Evolutionary conservation across 176 grass and related monocot genomes (phyloP), one percentile per base, ranked within the genome.

Genomic region (Saccharum spontaneum): DNA sequence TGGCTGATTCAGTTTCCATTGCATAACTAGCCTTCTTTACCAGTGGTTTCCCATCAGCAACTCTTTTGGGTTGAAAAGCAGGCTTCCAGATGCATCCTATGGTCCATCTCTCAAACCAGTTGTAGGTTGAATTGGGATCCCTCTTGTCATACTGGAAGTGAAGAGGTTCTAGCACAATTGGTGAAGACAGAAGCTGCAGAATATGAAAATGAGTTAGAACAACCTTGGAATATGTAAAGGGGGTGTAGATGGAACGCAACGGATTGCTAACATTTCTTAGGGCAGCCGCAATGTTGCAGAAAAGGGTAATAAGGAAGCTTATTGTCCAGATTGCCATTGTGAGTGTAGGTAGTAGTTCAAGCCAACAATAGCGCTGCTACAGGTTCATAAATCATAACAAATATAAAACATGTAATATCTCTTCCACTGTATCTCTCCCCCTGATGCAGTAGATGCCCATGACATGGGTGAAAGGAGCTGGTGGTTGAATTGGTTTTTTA

Each of bases 21-120:
- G 89, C 78, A 79, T 93, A 93, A 73, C 85, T 91, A 38, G 82
- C 71, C 78, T 79, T 94, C 63, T 72, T 91, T 82, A 40, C 77
- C 41, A 75, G 86, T 72, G 69, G 77, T 80, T 90, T 98, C 70
- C 78, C 79, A 88, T 94, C 91, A 43, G 75, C 54, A 82, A 81
- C 63, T 89, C 84, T 87, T 74, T 87, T 98, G 62, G 84, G 86
- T 81, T 87, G 84, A 49, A 61, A 76, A 86, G 71, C 60, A 80
- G 89, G 86, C 66, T 87, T 90, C 91, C 93, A 95, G 50, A 93
- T 86, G 73, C 44, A 68, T n/a, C 73, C 64, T 73, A 78, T 67
- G 55, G 97, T 94, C 97, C 97, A 98, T 81, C 91, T 88, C 75
- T 94, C 87, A 73, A 95, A 75, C 97, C 97, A 98, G 57, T 78